phyloP scores from a whole-genome alignment of 2,329 filamentous ascomycete genomes.

The Aspergillus sp. region DNA sequence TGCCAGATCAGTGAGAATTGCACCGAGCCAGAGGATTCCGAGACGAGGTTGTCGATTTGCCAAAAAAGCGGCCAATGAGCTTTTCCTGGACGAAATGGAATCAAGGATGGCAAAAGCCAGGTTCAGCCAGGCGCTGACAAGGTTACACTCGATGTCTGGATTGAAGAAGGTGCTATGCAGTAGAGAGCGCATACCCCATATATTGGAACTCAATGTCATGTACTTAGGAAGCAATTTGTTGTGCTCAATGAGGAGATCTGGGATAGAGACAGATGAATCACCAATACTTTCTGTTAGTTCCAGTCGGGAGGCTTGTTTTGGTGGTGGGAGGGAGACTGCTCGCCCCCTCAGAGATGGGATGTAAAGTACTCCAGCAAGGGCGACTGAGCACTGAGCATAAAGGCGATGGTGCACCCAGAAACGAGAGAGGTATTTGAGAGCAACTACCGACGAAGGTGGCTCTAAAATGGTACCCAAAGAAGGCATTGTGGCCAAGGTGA shows the following conservation, averaged over 20 bases:
- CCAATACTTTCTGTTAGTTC: not conserved
- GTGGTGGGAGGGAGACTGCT: conserved; percentile 12
- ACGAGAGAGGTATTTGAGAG: conserved; percentile 15
- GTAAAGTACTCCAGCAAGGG: conserved; percentile 15
- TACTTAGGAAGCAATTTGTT: conserved; percentile 9
- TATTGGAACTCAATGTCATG: conserved; percentile 19
- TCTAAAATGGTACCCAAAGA: not conserved
- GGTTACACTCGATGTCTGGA: conserved; percentile 15
- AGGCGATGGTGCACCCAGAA: conserved; percentile 14
- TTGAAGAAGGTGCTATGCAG: conserved; percentile 20
- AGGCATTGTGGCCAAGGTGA: conserved; percentile 1
- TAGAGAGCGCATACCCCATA: conserved; percentile 17
- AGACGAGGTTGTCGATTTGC: conserved; percentile 11
- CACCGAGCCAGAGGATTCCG: conserved; percentile 17
- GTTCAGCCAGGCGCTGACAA: conserved; percentile 19
- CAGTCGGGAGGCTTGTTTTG: conserved; percentile 4
- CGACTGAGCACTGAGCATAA: conserved; percentile 17
- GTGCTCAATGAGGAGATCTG: conserved; percentile 3
- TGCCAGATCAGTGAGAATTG: conserved; percentile 8
- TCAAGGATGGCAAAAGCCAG: conserved; percentile 13
- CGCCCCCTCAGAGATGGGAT: conserved; percentile 9
- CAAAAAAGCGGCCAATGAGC: conserved; percentile 7
- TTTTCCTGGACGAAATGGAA: conserved; percentile 4
- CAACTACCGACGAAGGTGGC: conserved; percentile 7
- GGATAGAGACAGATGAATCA: conserved; percentile 1